Evolutionary conservation across 352 stramenopile species (phyloP).

Genomic region (Nothophytophthora sp.): DNA sequence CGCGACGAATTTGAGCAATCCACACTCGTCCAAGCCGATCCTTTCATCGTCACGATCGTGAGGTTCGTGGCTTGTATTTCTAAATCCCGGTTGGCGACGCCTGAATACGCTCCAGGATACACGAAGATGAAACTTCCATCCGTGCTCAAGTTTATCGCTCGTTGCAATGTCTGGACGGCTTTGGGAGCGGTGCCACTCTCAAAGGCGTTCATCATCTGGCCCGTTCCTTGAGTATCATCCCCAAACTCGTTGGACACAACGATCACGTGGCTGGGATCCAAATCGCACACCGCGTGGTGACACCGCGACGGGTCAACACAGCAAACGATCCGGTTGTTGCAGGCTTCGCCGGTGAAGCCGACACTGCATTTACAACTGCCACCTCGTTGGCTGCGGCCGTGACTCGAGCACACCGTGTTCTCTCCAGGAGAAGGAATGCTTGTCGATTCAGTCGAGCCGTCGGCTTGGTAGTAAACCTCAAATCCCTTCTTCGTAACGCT

Average conservation of each 20-base stretch:
- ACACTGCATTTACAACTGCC: constrained; percentile 58
- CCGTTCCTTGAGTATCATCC: constrained; percentile 52
- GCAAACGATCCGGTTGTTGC: constrained; percentile 65
- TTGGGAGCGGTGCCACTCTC: constrained; percentile 55
- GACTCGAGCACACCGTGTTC: constrained; percentile 32
- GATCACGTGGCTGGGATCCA: constrained; percentile 37
- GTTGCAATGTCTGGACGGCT: constrained; percentile 43
- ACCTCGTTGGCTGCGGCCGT: constrained; percentile 27
- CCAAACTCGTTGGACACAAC: constrained; percentile 59
- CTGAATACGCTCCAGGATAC: constrained; percentile 57
- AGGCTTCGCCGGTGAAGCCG: constrained; percentile 71
- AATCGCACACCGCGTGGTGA: constrained; percentile 35
- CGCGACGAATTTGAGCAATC: constrained; percentile 31
- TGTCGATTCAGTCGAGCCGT: constrained; percentile 13
- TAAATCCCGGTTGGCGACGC: constrained; percentile 34
- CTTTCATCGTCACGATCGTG: constrained; percentile 44
- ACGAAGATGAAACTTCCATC: constrained; percentile 46
- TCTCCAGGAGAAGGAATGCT: constrained; percentile 37
- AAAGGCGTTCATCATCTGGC: constrained; percentile 50
- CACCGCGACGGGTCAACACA: constrained; percentile 43
- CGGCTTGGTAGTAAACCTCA: constrained; percentile 42
- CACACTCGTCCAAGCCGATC: constrained; percentile 48
- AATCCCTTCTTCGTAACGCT: constrained; percentile 47
- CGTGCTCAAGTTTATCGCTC: constrained; percentile 35
- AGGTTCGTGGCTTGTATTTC: constrained; percentile 15